phyloP scores from a whole-genome alignment of 75 land plant genomes.

The Chamaecyparis obtusa region DNA sequence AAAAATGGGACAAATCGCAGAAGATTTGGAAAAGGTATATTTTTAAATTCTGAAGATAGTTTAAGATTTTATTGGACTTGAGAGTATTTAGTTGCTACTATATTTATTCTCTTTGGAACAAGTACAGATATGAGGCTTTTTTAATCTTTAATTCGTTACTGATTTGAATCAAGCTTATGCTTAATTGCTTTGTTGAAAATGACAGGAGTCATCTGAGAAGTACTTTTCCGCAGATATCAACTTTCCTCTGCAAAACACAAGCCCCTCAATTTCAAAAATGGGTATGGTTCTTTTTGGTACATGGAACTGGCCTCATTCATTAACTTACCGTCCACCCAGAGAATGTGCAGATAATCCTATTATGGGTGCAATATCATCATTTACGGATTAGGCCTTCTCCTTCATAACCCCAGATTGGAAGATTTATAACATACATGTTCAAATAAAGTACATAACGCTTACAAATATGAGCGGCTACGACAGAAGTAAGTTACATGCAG shows the following conservation, averaged over 20 bases:
- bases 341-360: neutral
- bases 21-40: neutral
- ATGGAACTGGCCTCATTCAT: conserved; percentile 10
- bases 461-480: too few relatives aligned
- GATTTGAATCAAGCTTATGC: neutral
- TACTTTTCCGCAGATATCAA: neutral
- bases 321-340: neutral
- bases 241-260: neutral
- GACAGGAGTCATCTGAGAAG: neutral
- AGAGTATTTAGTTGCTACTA: neutral
- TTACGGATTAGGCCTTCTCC: neutral
- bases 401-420: neutral
- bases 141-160: neutral
- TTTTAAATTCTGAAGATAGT: neutral
- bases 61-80: neutral
- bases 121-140: neutral
- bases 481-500: neutral
- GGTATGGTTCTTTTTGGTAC: neutral
- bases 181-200: neutral
- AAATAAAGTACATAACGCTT: too few relatives aligned
- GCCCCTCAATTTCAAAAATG: conserved; percentile 7
- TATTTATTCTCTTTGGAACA: neutral
- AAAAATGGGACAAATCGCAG: neutral
- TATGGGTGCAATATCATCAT: conserved; percentile 5
- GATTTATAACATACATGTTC: too few relatives aligned